phyloP scores from a whole-genome alignment of 139 green algal species.

The Gonium pectorale region DNA sequence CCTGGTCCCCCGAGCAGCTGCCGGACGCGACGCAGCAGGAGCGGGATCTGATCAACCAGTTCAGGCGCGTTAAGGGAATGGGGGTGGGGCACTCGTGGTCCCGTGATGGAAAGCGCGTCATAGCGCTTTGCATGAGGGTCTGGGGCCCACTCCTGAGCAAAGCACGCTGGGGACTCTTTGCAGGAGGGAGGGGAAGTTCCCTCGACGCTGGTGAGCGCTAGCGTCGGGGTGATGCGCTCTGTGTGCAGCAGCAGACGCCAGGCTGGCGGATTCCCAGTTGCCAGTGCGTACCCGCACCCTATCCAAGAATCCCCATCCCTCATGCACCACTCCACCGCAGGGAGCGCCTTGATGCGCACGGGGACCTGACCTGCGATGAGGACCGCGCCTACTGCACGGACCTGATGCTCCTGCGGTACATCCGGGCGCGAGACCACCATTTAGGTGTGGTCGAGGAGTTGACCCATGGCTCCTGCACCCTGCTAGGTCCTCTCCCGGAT shows the following conservation, averaged over 20 bases:
- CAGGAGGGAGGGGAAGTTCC: too few species aligned
- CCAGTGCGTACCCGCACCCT: not conserved
- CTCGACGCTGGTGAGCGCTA: too few species aligned
- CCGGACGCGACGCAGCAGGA: not conserved
- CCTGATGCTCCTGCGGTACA: conserved; percentile 43
- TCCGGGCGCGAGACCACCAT: conserved; percentile 38
- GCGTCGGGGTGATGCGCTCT: too few species aligned
- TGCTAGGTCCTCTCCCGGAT: too few species aligned
- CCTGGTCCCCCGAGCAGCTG: not conserved
- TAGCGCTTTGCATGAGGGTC: not conserved
- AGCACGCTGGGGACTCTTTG: not conserved
- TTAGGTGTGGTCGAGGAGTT: conserved; percentile 1
- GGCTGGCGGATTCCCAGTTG: not conserved
- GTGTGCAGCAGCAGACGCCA: not conserved
- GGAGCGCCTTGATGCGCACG: not conserved
- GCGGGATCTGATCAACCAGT: not conserved
- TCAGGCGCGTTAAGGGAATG: not conserved
- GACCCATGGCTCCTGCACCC: too few species aligned
- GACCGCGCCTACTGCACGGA: conserved; percentile 26
- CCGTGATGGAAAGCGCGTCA: too few species aligned
- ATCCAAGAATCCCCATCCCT: not conserved
- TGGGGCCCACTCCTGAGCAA: not conserved
- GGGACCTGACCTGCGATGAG: not conserved
- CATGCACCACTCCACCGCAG: not conserved
- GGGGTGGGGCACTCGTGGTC: too few species aligned